Conservation (phyloP, 2,329 filamentous ascomycete species). For the Hortaea sp. region DNA sequence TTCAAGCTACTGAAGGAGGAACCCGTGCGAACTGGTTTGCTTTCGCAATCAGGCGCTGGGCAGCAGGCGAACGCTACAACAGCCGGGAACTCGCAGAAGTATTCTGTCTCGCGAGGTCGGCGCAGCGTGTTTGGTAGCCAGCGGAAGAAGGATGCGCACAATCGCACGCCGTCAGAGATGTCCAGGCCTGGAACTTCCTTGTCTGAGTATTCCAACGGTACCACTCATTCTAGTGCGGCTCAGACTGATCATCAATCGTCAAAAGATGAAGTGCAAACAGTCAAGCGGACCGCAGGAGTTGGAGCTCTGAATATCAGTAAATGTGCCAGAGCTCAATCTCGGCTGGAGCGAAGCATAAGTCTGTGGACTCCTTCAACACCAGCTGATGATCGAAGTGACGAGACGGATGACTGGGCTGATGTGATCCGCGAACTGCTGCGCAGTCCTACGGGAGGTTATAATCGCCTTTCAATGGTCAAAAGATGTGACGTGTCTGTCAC, state of each 20-base stretch:
- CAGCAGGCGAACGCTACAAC: conserved; percentile 1
- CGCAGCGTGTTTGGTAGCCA: conserved; percentile 57
- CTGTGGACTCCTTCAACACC: conserved; percentile 59
- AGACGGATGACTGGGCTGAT: conserved; percentile 59
- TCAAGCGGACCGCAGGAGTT: conserved; percentile 63
- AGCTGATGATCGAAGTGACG: conserved; percentile 47
- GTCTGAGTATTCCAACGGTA: conserved; percentile 14
- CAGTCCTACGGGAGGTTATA: conserved; percentile 61
- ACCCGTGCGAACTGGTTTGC: conserved; percentile 19
- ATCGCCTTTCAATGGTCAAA: conserved; percentile 45
- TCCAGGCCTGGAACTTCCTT: conserved; percentile 16
- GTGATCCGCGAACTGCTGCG: conserved; percentile 64
- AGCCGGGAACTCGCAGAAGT: conserved; percentile 7
- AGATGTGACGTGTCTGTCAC: conserved; percentile 70
- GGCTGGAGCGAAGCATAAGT: conserved; percentile 38
- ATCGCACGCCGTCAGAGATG: conserved; percentile 9
- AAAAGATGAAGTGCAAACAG: conserved; percentile 36
- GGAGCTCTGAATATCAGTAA: conserved; percentile 65
- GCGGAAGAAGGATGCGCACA: conserved; percentile 29
- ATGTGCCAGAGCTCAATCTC: conserved; percentile 15
- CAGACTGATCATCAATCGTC: conserved; percentile 5
- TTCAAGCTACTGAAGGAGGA: conserved; percentile 64
- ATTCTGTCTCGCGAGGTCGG: conserved; percentile 28
- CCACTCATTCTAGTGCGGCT: conserved; percentile 9
- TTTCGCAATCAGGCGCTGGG: not conserved